Evolutionary conservation across 73 alveolate species (phyloP), one percentile per base, ranked within the genome.

Genomic region (Paramecium sonneborni): DNA sequence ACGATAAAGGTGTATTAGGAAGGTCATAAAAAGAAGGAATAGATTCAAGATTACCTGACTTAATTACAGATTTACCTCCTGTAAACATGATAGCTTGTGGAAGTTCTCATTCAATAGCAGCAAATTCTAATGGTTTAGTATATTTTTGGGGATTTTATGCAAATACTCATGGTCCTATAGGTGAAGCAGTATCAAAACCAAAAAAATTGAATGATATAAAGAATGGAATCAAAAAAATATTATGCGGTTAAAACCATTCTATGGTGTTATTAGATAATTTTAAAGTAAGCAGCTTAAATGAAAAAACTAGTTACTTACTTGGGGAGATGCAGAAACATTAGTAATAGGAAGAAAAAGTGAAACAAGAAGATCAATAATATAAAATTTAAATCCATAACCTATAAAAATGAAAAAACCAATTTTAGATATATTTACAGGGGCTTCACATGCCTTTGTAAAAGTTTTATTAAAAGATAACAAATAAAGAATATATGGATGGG

Each of bases 1-100:
- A 95, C 18, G 98, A 95, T 76, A 95, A 94, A 70, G 98, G 97
- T 39, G 98, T 95, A n/a, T 48, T 95, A 35, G 98, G 98, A 28
- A 91, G 96, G 38, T 18, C 79, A 2, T 57, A 72, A 15, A 26
- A 18, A 11, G 94, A 70, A 56, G 89, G 55, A 11, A 82, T 46
- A 5, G 88, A 68, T 35, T 85, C 86, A 15, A 79, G 92, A 41
- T 34, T 43, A 58, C 93, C 96, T 0, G 67, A 37, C 28, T n/a
- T 79, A 46, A 93, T 93, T 2, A 38, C 62, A 23, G 85, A 57
- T 20, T 85, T 76, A n/a, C 85, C 76, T 3, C 57, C 67, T 52
- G 93, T 93, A 6, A 41, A 74, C 56, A 91, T 88, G 93, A 85
- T 93, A 24, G 44, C 93, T 52, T 95, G 95, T 41, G 96, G 96